Percentiles rank a stretch among this genome's conserved stretches.
Evolutionary conservation across 2,329 filamentous ascomycete species (phyloP).

Genomic region (Arthrobotrys sphaeroides): DNA sequence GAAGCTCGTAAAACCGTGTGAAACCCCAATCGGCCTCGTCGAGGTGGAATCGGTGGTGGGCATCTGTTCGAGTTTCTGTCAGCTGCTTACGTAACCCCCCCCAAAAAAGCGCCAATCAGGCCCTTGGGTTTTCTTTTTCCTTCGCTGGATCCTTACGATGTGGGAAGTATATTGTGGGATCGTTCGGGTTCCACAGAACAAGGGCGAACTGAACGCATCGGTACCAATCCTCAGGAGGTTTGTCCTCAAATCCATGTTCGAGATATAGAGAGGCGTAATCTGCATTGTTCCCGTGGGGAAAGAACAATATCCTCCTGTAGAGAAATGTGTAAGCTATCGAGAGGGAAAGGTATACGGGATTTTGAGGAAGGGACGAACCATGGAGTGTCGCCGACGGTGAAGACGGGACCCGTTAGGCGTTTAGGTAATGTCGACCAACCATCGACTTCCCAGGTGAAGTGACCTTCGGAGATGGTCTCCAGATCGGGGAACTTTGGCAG

Average conservation of each 20-base stretch:
- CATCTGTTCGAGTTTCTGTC: conserved; percentile 63
- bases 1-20: conserved; percentile 90
- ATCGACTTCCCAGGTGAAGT: conserved; percentile 86
- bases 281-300: conserved; percentile 92
- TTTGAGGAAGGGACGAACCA: conserved; percentile 74
- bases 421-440: conserved; percentile 79
- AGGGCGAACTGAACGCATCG: conserved; percentile 95
- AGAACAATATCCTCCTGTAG: conserved; percentile 87
- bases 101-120: too few relatives aligned
- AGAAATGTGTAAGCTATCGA: background rate
- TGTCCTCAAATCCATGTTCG: conserved; percentile 84
- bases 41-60: conserved; percentile 94
- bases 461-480: conserved; percentile 77
- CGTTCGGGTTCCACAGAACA: conserved; percentile 91
- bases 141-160: conserved; percentile 71
- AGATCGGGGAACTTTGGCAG: conserved; percentile 79
- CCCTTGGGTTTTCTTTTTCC: background rate
- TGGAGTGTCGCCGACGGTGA: conserved; percentile 84
- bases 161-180: conserved; percentile 80
- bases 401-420: conserved; percentile 87
- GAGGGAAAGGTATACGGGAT: background rate
- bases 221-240: conserved; percentile 90
- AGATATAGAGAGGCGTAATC: conserved; percentile 95
- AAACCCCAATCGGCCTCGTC: conserved; percentile 99
- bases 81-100: conserved; percentile 20